phyloP scores from a whole-genome alignment of 805 yeast genomes.

The Tetrapisispora fleetii region DNA sequence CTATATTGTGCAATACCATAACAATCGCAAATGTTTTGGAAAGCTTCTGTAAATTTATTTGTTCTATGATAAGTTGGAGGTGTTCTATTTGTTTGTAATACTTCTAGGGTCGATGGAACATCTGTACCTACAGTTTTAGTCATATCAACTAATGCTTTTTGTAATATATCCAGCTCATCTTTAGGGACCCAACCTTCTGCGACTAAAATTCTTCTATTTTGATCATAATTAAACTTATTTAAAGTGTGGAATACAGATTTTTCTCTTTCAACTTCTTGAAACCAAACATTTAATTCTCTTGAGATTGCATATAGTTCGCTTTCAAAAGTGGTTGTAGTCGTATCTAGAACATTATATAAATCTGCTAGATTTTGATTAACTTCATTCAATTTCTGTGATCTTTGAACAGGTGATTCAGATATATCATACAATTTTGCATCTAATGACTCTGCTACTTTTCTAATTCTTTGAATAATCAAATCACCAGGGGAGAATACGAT shows the following conservation, averaged over 20 bases:
- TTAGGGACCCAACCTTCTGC: constrained; percentile 72
- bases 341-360: constrained; percentile 38
- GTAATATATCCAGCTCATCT: constrained; percentile 40
- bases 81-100: constrained; percentile 50
- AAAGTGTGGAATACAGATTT: constrained; percentile 47
- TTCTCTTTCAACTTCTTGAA: constrained; percentile 43
- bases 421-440: constrained; percentile 54
- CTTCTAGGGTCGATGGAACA: constrained; percentile 43
- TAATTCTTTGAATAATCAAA: constrained; percentile 47
- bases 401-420: constrained; percentile 32
- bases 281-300: constrained; percentile 52
- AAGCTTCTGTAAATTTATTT: constrained; percentile 59
- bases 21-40: constrained; percentile 65
- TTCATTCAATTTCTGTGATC: constrained; percentile 32
- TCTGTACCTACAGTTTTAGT: constrained; percentile 22
- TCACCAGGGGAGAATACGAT: constrained; percentile 66
- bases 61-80: constrained; percentile 67
- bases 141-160: constrained; percentile 35
- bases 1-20: constrained; percentile 68
- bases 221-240: constrained; percentile 61
- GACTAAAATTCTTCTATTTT: constrained; percentile 52
- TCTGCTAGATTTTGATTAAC: constrained; percentile 38
- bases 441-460: constrained; percentile 58
- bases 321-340: constrained; percentile 43
- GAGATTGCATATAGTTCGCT: constrained; percentile 60